Evolutionary conservation across 202 grass and related monocot species (phyloP).

Genomic region (Thinopyrum obtusiflorum): DNA sequence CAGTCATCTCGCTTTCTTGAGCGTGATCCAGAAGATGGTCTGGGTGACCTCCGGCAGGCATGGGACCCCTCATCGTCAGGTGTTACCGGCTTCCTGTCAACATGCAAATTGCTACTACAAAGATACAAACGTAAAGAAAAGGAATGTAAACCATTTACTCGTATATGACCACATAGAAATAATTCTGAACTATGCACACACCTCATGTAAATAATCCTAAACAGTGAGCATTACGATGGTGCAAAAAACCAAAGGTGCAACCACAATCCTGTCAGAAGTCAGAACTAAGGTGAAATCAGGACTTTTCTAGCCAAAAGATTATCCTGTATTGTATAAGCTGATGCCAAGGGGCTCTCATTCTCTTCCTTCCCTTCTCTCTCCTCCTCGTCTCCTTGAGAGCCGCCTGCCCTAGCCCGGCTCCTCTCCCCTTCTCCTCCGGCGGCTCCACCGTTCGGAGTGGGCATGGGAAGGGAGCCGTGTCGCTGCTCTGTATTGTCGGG

Average conservation of each 20-base stretch:
- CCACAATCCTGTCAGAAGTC: background rate
- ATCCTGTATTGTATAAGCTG: no score
- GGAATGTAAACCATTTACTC: background rate
- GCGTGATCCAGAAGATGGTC: slow-evolving; percentile 30
- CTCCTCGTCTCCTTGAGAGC: no score
- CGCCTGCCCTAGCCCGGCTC: no score
- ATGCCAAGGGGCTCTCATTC: no score
- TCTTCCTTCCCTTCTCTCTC: no score
- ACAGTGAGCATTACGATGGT: background rate
- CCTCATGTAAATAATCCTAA: background rate
- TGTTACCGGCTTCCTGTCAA: slow-evolving; percentile 22
- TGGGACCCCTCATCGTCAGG: slow-evolving; percentile 32
- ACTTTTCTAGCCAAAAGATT: background rate
- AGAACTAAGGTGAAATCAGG: background rate
- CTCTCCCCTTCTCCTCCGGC: no score
- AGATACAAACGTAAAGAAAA: background rate
- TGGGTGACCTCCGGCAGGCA: slow-evolving; percentile 13
- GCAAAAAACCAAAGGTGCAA: background rate
- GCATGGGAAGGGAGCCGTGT: no score
- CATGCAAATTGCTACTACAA: background rate
- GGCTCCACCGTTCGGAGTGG: no score
- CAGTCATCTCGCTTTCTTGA: slow-evolving; percentile 37
- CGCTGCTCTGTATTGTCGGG: no score
- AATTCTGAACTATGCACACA: slow-evolving; percentile 1
- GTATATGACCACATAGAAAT: background rate